These are phyloP conservation scores for Blastocystis sp. DNA, from an alignment of 352 stramenopile species.

Conservation along the genomic window DNA sequence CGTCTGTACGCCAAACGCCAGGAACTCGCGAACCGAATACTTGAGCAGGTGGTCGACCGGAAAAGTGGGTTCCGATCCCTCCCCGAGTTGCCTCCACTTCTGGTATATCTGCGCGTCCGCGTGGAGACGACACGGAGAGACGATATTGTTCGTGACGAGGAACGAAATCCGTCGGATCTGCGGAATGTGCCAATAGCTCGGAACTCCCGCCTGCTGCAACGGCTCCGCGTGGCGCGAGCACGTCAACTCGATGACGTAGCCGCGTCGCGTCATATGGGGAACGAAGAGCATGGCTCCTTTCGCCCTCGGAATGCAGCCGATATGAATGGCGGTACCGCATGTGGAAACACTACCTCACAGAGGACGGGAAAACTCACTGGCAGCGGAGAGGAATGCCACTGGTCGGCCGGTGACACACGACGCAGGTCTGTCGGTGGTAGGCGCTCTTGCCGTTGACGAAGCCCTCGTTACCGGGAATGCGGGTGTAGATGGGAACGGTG, in stretches of 20 bases:
- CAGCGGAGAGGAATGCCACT: background rate
- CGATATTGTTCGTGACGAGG: background rate
- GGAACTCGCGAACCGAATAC: background rate
- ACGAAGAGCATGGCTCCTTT: background rate
- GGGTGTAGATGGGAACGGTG: background rate
- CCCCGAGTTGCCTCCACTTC: background rate
- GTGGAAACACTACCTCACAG: background rate
- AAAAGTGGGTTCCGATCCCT: background rate
- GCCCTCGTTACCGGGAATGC: background rate
- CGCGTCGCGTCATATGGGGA: background rate
- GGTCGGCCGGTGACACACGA: background rate
- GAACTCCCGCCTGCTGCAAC: background rate
- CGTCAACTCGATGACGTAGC: background rate
- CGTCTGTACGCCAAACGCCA: background rate
- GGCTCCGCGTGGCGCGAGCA: background rate
- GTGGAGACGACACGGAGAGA: background rate
- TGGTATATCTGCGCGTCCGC: background rate
- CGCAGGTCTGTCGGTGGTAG: background rate
- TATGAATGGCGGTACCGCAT: background rate
- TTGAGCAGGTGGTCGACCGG: background rate
- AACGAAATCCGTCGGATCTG: background rate
- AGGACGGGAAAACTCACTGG: background rate
- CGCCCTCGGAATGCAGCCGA: background rate
- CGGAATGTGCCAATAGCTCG: background rate
- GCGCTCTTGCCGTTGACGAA: background rate